A percentile compares a stretch with the other conserved stretches of the same genome.
These are phyloP conservation scores for Didymella pomorum DNA, from an alignment of 2,329 filamentous ascomycete species.

Conservation along the genomic window DNA sequence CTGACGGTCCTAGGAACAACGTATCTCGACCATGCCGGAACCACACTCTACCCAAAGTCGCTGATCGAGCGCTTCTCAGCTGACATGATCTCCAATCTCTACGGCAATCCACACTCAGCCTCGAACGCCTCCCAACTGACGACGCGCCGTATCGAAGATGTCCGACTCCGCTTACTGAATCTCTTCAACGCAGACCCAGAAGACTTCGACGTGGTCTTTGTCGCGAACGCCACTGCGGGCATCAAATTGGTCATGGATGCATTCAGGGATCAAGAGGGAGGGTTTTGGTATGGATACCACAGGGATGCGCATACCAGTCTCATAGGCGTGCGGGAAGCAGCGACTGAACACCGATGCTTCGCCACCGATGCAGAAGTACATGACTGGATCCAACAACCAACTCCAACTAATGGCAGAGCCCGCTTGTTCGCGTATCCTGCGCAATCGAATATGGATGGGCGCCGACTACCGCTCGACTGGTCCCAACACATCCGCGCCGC, in stretches of 20 bases:
- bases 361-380: slow-evolving; percentile 68
- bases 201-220: slow-evolving; percentile 88
- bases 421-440: slow-evolving; percentile 81
- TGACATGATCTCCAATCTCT: slow-evolving; percentile 81
- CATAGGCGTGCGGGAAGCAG: slow-evolving; percentile 78
- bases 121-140: slow-evolving; percentile 82
- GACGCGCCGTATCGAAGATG: slow-evolving; percentile 76
- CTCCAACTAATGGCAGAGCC: slow-evolving; percentile 31
- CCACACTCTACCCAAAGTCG: slow-evolving; percentile 82
- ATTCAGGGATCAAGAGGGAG: slow-evolving; percentile 71
- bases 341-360: slow-evolving; percentile 71
- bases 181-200: slow-evolving; percentile 85
- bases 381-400: slow-evolving; percentile 64
- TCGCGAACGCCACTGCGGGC: slow-evolving; percentile 89
- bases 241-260: slow-evolving; percentile 87
- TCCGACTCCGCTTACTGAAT: slow-evolving; percentile 72
- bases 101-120: slow-evolving; percentile 91
- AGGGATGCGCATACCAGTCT: slow-evolving; percentile 85
- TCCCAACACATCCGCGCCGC: slow-evolving; percentile 54
- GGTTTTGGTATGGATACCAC: slow-evolving; percentile 86
- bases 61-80: slow-evolving; percentile 78
- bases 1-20: slow-evolving; percentile 64
- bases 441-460: slow-evolving; percentile 92
- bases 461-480: slow-evolving; percentile 77
- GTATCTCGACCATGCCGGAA: slow-evolving; percentile 96